phyloP scores from a whole-genome alignment of 164 flowering plant genomes.

The Tinospora cordifolia region DNA sequence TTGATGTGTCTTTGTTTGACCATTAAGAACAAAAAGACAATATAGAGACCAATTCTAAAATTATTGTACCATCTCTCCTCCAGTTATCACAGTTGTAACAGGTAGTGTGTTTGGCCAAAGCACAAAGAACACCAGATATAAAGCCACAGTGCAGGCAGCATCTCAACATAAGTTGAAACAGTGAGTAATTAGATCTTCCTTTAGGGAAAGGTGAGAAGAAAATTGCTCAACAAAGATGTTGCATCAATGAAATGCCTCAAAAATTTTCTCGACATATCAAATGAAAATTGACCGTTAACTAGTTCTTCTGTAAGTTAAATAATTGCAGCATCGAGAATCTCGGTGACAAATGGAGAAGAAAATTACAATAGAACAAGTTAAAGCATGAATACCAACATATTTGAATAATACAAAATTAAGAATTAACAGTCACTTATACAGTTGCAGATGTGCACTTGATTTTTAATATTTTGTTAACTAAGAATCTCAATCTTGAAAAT shows the following conservation, averaged over 20 bases:
- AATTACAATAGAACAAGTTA: too few species aligned
- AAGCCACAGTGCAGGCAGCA: conserved; percentile 56
- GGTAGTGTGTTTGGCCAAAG: conserved; percentile 72
- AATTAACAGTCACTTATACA: neutral
- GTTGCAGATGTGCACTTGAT: too few species aligned
- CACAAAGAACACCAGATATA: conserved; percentile 58
- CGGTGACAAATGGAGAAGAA: too few species aligned
- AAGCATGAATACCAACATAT: too few species aligned
- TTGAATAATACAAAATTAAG: neutral
- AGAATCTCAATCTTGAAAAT: too few species aligned
- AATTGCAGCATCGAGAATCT: too few species aligned
- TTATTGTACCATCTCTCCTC: conserved; percentile 80
- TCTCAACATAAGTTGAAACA: conserved; percentile 67
- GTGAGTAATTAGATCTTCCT: neutral
- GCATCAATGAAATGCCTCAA: neutral
- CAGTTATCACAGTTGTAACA: conserved; percentile 63
- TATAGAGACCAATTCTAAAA: conserved; percentile 71
- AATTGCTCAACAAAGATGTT: neutral
- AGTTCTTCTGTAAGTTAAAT: too few species aligned
- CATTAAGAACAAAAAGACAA: conserved; percentile 50
- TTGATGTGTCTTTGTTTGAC: conserved; percentile 39
- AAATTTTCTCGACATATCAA: neutral
- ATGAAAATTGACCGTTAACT: too few species aligned
- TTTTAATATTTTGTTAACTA: too few species aligned
- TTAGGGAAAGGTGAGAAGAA: neutral